phyloP scores from a whole-genome alignment of 2,329 filamentous ascomycete species.

The Chrysoporthe puriensis region DNA sequence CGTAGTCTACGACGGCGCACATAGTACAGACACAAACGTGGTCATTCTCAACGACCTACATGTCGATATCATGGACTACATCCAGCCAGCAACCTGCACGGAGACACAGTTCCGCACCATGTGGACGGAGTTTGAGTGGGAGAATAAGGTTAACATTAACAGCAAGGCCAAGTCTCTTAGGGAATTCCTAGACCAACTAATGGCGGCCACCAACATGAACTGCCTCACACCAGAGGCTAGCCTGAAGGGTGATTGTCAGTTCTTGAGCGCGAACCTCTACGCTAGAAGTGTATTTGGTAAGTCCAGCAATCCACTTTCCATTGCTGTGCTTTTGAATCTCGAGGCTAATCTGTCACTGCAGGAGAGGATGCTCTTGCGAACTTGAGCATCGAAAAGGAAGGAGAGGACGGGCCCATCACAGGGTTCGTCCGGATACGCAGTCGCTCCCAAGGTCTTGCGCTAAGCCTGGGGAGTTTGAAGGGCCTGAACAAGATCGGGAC shows the following conservation, averaged over 20 bases:
- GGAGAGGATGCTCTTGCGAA: conserved; percentile 98
- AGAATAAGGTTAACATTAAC: conserved; percentile 99
- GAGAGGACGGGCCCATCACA: conserved; percentile 91
- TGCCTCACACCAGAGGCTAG: conserved; percentile 96
- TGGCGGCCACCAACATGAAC: conserved; percentile 99
- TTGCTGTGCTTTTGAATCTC: conserved; percentile 20
- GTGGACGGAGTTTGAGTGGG: conserved; percentile 99
- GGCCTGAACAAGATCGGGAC: conserved; percentile 81
- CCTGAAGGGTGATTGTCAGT: conserved; percentile 96
- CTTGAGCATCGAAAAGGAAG: conserved; percentile 96
- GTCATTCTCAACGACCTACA: conserved; percentile 98
- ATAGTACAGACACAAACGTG: conserved; percentile 90
- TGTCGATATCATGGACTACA: conserved; percentile 99
- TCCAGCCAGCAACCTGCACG: conserved; percentile 93
- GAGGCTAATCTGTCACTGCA: conserved; percentile 42
- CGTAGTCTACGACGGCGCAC: conserved; percentile 93
- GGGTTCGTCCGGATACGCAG: conserved; percentile 98
- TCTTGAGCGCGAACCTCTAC: conserved; percentile 95
- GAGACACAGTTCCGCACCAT: conserved; percentile 99
- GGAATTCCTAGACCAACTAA: conserved; percentile 90
- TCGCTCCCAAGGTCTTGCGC: conserved; percentile 89
- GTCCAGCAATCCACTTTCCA: conserved; percentile 43
- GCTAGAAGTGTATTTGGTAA: conserved; percentile 97
- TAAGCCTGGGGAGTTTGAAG: conserved; percentile 93
- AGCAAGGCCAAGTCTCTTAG: conserved; percentile 91